phyloP scores from a whole-genome alignment of 495 filamentous ascomycete species.

The Tricharina praecox region DNA sequence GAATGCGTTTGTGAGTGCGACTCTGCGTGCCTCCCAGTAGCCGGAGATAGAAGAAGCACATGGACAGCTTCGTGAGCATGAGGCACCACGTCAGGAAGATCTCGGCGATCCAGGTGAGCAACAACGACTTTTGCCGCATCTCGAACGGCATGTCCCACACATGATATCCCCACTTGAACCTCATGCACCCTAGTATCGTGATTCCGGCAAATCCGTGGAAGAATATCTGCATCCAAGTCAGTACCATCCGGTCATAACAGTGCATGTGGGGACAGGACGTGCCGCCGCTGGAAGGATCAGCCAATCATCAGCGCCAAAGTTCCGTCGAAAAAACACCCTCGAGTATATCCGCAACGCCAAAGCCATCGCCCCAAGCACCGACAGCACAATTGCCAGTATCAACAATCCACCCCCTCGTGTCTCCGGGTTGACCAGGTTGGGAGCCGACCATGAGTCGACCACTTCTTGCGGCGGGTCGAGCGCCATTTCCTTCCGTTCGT shows the following conservation, averaged over 20 bases:
- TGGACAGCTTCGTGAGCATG: slow-evolving; percentile 13
- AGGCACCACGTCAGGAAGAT: slow-evolving; percentile 19
- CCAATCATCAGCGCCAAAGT: slow-evolving; percentile 20
- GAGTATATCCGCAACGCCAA: slow-evolving; percentile 17
- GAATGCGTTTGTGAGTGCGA: neutral
- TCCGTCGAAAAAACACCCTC: slow-evolving; percentile 9
- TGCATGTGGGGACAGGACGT: slow-evolving; percentile 1
- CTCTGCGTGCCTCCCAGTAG: slow-evolving; percentile 8
- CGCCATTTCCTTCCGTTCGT: no score
- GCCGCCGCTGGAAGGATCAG: slow-evolving; percentile 17
- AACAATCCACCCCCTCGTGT: slow-evolving; percentile 10
- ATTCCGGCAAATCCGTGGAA: neutral
- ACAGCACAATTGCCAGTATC: slow-evolving; percentile 10
- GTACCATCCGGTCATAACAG: neutral
- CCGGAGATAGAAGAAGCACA: slow-evolving; percentile 18
- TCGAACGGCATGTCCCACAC: neutral
- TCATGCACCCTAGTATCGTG: neutral
- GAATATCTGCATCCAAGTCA: neutral
- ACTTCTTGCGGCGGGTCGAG: slow-evolving; percentile 10
- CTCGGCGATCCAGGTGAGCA: slow-evolving; percentile 18
- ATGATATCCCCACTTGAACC: neutral
- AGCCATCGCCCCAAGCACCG: slow-evolving; percentile 7
- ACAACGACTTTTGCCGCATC: slow-evolving; percentile 7
- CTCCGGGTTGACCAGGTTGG: slow-evolving; percentile 7
- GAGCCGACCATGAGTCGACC: slow-evolving; percentile 7